Conservation (phyloP, 208 protist species). For the Tritrichomonas foetus region DNA sequence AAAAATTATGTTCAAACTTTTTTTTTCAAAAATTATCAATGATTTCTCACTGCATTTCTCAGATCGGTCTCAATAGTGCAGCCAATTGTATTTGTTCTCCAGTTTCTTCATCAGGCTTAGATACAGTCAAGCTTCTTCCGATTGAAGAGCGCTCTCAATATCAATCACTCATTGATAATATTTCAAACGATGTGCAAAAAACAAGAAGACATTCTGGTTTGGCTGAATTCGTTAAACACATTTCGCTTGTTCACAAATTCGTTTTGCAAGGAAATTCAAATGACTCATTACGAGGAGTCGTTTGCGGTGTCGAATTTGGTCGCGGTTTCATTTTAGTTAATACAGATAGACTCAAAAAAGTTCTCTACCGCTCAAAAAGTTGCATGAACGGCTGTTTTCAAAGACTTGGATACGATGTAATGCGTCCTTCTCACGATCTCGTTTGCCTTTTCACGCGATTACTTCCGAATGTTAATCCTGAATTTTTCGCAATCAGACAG, state of each 20-base stretch:
- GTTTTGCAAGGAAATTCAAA: not conserved
- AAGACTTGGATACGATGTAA: not conserved
- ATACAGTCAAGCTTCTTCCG: not conserved
- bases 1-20: too few species aligned
- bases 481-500: not conserved
- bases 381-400: conserved; percentile 30
- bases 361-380: not conserved
- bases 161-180: not conserved
- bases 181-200: not conserved
- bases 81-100: too few species aligned
- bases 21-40: too few species aligned
- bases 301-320: conserved; percentile 7
- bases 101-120: too few species aligned
- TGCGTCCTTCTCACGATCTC: not conserved
- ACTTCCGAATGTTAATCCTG: not conserved
- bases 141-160: not conserved
- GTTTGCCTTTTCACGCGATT: not conserved
- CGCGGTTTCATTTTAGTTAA: not conserved
- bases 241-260: not conserved
- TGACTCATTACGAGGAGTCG: not conserved
- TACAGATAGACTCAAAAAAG: conserved; percentile 7
- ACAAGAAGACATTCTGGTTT: not conserved
- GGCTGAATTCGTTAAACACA: not conserved
- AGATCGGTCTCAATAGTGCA: too few species aligned
- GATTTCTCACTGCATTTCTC: too few species aligned